Conservation (phyloP, 2,329 filamentous ascomycete species). For the Neoarthrinium moseri region DNA sequence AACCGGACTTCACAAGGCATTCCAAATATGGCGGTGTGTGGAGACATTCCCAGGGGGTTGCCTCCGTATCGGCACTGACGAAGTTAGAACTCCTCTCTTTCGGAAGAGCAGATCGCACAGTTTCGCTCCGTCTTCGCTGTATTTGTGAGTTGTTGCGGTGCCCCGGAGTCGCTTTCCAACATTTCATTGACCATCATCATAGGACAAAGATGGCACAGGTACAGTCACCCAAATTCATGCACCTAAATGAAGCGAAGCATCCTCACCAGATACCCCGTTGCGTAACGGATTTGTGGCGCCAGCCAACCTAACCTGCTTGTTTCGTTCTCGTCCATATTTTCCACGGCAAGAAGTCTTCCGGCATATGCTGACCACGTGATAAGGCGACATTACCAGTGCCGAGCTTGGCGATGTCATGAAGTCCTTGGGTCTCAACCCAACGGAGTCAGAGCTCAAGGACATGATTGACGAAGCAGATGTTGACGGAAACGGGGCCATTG, state of each 20-base stretch:
- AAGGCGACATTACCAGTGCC: neutral
- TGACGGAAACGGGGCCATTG: constrained; percentile 6
- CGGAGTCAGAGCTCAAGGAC: neutral
- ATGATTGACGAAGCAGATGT: constrained; percentile 4
- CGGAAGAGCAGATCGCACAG: constrained; percentile 4
- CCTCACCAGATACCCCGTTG: no score
- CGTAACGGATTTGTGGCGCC: no score
- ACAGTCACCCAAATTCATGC: neutral
- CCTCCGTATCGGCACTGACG: no score
- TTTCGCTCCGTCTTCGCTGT: neutral
- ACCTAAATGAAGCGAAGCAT: no score
- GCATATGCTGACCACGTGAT: neutral
- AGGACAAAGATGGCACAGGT: constrained; percentile 6
- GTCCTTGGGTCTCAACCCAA: neutral
- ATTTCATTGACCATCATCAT: neutral
- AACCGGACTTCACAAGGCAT: no score
- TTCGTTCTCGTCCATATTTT: no score
- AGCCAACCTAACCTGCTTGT: no score
- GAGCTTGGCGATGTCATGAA: constrained; percentile 4
- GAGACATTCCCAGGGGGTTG: no score
- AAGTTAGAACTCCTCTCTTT: no score
- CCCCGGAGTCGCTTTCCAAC: neutral
- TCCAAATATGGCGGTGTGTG: no score
- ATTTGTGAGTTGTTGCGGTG: constrained; percentile 3
- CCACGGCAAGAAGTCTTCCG: no score